Percentiles rank a stretch among this genome's conserved stretches.
These are phyloP conservation scores for Aphanomyces invadans DNA, from an alignment of 352 stramenopile species.

Conservation along the genomic window DNA sequence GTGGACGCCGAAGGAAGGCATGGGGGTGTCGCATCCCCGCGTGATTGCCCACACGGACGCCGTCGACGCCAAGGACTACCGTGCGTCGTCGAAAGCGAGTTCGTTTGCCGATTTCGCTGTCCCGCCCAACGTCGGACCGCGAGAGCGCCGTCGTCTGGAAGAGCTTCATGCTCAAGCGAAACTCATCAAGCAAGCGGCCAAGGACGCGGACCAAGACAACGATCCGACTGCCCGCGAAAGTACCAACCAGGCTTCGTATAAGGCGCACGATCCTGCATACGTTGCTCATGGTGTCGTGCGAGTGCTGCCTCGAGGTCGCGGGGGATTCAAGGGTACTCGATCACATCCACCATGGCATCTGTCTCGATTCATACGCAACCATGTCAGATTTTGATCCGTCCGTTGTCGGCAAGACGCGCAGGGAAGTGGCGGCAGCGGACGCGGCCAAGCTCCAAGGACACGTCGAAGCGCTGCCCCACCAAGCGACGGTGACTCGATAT, in stretches of 20 bases:
- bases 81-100: background rate
- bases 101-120: constrained; percentile 7
- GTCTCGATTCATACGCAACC: background rate
- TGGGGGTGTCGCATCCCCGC: constrained; percentile 17
- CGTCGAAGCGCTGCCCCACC: background rate
- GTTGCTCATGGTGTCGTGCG: constrained; percentile 11
- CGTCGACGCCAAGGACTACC: constrained; percentile 15
- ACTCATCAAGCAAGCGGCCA: constrained; percentile 7
- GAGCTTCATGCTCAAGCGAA: constrained; percentile 21
- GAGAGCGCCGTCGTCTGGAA: constrained; percentile 9
- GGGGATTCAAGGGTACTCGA: constrained; percentile 20
- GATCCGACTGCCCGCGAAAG: too few species aligned
- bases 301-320: constrained; percentile 6
- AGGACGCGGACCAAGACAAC: background rate
- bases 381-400: constrained; percentile 11
- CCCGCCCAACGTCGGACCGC: background rate
- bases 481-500: constrained; percentile 5
- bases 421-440: constrained; percentile 15
- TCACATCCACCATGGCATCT: background rate
- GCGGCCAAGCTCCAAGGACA: constrained; percentile 11
- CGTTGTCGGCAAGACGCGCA: constrained; percentile 18
- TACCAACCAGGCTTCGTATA: constrained; percentile 9
- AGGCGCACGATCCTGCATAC: constrained; percentile 11
- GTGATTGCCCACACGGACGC: constrained; percentile 14
- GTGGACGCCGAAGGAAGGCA: constrained; percentile 17